A percentile compares a stretch with the other conserved stretches of the same genome.
Conservation (phyloP, 2,329 filamentous ascomycete species). For the Fusarium caatingaense region DNA sequence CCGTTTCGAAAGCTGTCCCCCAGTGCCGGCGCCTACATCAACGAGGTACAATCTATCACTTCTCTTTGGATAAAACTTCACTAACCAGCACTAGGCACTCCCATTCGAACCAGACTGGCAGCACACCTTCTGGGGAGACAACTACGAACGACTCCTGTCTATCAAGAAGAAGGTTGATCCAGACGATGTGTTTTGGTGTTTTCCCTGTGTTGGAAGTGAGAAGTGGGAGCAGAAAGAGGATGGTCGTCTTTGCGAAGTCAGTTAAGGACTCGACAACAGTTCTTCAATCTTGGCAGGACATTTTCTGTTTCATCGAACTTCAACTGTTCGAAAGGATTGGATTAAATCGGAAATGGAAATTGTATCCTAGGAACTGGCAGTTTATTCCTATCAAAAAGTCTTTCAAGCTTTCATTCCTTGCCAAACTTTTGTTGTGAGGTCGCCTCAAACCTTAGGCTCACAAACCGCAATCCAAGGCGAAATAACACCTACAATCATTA, state of each 20-base stretch:
- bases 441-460: constrained; percentile 23
- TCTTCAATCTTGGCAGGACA: too few species aligned
- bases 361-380: background rate
- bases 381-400: too few species aligned
- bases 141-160: constrained; percentile 57
- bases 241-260: constrained; percentile 44
- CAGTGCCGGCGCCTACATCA: constrained; percentile 57
- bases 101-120: constrained; percentile 54
- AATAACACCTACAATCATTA: constrained; percentile 33
- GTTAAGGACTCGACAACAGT: background rate
- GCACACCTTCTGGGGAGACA: constrained; percentile 57
- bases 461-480: constrained; percentile 42
- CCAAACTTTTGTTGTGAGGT: too few species aligned
- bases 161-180: constrained; percentile 63
- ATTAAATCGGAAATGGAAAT: rapidly evolving
- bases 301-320: too few species aligned
- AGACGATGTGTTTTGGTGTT: constrained; percentile 60
- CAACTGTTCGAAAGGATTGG: too few species aligned
- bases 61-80: too few species aligned
- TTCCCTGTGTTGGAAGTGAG: constrained; percentile 60
- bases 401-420: too few species aligned
- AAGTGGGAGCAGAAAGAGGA: constrained; percentile 48
- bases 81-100: constrained; percentile 44
- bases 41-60: constrained; percentile 51
- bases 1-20: constrained; percentile 56